Conservation (phyloP, 176 grass and related monocot species). For the Bromus sterilis region DNA sequence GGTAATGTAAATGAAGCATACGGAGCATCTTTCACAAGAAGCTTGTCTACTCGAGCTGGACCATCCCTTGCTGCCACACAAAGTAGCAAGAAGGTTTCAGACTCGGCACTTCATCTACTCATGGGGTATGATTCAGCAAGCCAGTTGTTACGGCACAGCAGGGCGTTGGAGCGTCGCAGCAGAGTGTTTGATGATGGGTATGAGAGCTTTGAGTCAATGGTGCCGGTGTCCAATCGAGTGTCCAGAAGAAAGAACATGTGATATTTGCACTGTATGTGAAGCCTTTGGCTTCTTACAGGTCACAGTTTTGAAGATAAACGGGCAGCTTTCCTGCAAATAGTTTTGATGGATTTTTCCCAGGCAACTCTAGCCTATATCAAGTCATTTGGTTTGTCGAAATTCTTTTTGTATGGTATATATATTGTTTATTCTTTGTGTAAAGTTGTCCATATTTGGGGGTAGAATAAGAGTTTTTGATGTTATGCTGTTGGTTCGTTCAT, state of each 20-base stretch:
- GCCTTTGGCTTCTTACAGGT: background rate
- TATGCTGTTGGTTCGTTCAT: background rate
- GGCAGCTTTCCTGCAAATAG: constrained; percentile 18
- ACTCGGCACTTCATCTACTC: constrained; percentile 61
- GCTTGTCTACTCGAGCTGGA: constrained; percentile 31
- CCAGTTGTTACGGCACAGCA: constrained; percentile 52
- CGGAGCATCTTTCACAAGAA: constrained; percentile 46
- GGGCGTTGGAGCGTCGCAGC: constrained; percentile 31
- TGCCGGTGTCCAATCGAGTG: constrained; percentile 41
- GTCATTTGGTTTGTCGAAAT: constrained; percentile 6
- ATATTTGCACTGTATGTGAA: background rate
- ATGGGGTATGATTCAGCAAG: constrained; percentile 97
- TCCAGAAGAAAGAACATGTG: constrained; percentile 43
- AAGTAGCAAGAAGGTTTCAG: constrained; percentile 30
- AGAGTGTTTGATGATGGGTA: constrained; percentile 39
- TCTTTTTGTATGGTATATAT: constrained; percentile 12
- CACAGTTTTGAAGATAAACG: background rate
- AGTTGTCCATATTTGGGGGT: constrained; percentile 26
- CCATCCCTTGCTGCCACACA: constrained; percentile 10
- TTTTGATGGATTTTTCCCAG: background rate
- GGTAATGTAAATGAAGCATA: constrained; percentile 28
- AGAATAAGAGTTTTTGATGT: background rate
- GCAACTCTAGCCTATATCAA: background rate
- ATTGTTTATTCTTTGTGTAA: constrained; percentile 41
- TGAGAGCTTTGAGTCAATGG: constrained; percentile 59